These are phyloP conservation scores for Annona squamosa DNA, from an alignment of 164 flowering plant species.

Conservation along the genomic window DNA sequence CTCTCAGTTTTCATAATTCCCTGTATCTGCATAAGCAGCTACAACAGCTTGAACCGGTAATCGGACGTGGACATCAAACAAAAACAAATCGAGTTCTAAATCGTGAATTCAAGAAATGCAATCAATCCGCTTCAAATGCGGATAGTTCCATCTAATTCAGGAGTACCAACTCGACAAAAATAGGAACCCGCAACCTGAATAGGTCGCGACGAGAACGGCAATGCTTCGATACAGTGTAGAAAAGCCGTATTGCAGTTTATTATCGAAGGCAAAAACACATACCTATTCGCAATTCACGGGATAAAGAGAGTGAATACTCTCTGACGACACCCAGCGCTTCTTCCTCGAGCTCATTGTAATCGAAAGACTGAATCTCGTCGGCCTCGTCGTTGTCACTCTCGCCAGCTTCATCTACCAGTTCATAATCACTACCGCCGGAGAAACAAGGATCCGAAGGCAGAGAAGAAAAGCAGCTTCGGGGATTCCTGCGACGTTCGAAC, in stretches of 20 bases:
- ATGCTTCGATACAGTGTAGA: neutral
- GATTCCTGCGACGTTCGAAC: slow-evolving; percentile 8
- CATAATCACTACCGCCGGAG: slow-evolving; percentile 19
- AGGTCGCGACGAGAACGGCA: neutral
- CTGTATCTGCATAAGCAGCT: neutral
- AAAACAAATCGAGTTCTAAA: too few species aligned
- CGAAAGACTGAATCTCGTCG: slow-evolving; percentile 24
- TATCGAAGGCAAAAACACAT: neutral
- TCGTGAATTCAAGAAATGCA: too few species aligned
- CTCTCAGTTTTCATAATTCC: neutral
- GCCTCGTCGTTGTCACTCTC: slow-evolving; percentile 13
- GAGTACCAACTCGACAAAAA: too few species aligned
- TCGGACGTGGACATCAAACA: too few species aligned
- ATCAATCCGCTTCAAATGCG: too few species aligned
- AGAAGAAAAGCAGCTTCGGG: slow-evolving; percentile 3
- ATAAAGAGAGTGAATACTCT: slow-evolving; percentile 40
- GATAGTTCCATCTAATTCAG: too few species aligned
- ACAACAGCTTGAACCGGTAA: neutral
- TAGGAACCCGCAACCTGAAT: too few species aligned
- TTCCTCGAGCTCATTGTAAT: slow-evolving; percentile 44
- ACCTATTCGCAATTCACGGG: slow-evolving; percentile 54
- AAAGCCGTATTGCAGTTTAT: neutral
- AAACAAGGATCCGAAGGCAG: slow-evolving; percentile 4
- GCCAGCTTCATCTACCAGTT: slow-evolving; percentile 15
- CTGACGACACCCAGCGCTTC: slow-evolving; percentile 49